phyloP scores from a whole-genome alignment of 2,329 filamentous ascomycete genomes.

The Hypomyces rosellus region DNA sequence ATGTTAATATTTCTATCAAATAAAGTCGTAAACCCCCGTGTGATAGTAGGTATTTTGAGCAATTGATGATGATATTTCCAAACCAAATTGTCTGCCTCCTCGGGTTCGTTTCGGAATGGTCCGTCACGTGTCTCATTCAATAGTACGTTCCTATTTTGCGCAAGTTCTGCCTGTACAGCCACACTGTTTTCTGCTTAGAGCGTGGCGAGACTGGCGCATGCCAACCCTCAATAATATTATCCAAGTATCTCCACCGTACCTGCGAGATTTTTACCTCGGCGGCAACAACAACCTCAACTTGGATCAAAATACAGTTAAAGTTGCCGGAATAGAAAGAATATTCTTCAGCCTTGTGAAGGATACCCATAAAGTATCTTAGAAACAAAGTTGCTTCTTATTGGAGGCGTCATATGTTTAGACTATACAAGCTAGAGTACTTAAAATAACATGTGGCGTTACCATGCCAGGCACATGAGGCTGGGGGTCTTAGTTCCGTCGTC shows the following conservation, averaged over 20 bases:
- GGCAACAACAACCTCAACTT: no score
- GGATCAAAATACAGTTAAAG: not conserved
- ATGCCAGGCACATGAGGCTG: constrained; percentile 8
- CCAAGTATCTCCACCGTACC: not conserved
- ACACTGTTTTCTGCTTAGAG: not conserved
- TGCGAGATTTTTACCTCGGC: not conserved
- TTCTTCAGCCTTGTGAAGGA: not conserved
- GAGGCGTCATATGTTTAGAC: no score
- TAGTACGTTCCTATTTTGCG: not conserved
- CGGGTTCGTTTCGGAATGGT: not conserved
- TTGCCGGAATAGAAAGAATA: not conserved
- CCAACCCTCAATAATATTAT: not conserved
- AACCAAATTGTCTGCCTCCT: no score
- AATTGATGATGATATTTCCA: no score
- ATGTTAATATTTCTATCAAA: not conserved
- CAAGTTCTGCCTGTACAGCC: not conserved
- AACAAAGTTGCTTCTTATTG: not conserved
- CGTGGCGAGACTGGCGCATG: not conserved
- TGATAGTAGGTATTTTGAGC: not conserved
- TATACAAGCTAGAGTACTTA: no score
- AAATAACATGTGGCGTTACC: not conserved
- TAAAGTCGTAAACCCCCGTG: not conserved
- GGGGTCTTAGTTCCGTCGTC: constrained; percentile 15
- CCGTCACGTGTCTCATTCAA: not conserved
- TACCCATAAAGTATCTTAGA: not conserved